Conservation (phyloP, 169 alveolate species). For the Plasmodium yoelii region DNA sequence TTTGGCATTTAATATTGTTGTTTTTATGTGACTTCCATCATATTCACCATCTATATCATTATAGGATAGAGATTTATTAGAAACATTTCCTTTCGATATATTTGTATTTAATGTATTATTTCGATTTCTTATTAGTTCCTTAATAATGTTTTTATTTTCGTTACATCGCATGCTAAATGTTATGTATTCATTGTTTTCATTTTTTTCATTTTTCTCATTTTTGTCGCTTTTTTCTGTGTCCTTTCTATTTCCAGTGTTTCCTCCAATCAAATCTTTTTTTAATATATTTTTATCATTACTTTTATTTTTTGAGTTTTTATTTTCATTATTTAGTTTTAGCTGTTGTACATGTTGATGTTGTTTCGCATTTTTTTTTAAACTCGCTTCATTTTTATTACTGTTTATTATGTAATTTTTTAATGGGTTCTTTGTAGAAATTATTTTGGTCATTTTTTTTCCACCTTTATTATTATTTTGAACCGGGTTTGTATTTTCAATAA, state of each 20-base stretch:
- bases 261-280: not conserved
- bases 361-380: constrained; percentile 12
- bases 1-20: constrained; percentile 54
- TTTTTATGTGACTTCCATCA: constrained; percentile 21
- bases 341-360: not conserved
- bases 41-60: not conserved
- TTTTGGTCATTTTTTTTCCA: not conserved
- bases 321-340: not conserved
- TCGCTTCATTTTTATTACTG: constrained; percentile 10
- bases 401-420: not conserved
- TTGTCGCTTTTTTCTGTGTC: constrained; percentile 4
- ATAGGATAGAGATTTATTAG: not conserved
- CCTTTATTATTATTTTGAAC: not conserved
- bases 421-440: not conserved
- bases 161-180: constrained; percentile 37
- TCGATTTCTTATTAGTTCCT: constrained; percentile 51
- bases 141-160: constrained; percentile 33
- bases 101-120: not conserved
- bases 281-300: not conserved
- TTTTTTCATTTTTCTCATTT: not conserved
- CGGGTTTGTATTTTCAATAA: too few species aligned
- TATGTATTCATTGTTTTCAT: constrained; percentile 37
- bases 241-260: not conserved
- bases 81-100: not conserved
- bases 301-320: constrained; percentile 1